phyloP scores from a whole-genome alignment of 2,329 filamentous ascomycete genomes.

The Epichloe baconii region DNA sequence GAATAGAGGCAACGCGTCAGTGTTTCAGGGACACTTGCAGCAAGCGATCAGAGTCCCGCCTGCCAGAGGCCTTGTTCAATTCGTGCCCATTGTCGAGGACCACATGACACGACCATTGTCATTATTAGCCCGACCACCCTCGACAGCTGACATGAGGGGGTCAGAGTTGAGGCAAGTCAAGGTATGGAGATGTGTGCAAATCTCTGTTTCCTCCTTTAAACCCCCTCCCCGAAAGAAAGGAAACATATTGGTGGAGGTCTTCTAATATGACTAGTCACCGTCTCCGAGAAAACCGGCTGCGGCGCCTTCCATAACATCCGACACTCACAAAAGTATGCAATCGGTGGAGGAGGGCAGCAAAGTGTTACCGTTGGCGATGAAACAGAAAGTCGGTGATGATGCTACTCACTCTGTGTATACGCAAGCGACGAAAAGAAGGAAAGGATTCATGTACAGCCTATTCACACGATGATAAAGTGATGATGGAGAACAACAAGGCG shows the following conservation, averaged over 20 bases:
- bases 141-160: neutral
- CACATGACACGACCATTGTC: constrained; percentile 41
- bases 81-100: constrained; percentile 55
- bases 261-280: neutral
- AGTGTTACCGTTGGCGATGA: neutral
- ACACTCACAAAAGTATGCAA: neutral
- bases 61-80: constrained; percentile 59
- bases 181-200: neutral
- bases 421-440: constrained; percentile 5
- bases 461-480: constrained; percentile 5
- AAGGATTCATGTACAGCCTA: constrained; percentile 8
- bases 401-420: neutral
- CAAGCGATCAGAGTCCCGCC: constrained; percentile 54
- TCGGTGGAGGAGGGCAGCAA: neutral
- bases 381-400: neutral
- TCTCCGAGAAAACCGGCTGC: neutral
- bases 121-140: neutral
- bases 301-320: neutral
- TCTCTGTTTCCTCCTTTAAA: neutral
- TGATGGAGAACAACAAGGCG: too few species aligned
- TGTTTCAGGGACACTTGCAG: constrained; percentile 64
- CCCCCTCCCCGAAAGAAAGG: too few species aligned
- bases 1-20: constrained; percentile 68
- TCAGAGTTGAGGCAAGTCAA: neutral
- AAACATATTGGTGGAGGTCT: neutral